phyloP scores from a whole-genome alignment of 202 grass and related monocot species.

The Elaeis oleifera region DNA sequence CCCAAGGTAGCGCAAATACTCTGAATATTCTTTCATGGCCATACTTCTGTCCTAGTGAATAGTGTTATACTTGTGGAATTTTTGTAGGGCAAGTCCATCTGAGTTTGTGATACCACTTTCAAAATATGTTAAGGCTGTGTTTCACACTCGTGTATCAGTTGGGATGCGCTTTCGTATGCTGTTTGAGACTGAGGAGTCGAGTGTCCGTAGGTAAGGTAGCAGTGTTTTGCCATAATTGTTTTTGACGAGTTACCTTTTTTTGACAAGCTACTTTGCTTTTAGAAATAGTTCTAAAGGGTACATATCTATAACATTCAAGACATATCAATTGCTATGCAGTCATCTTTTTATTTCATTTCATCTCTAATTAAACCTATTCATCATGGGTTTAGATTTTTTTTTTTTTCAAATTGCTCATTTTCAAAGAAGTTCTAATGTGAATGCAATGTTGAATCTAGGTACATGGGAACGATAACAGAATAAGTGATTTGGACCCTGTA shows the following conservation, averaged over 20 bases:
- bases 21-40: not conserved
- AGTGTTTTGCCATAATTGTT: slow-evolving; percentile 13
- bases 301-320: not conserved
- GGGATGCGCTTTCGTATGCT: slow-evolving; percentile 98
- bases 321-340: not conserved
- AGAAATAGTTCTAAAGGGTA: not conserved
- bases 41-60: not conserved
- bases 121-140: slow-evolving; percentile 93
- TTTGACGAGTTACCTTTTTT: not conserved
- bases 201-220: slow-evolving; percentile 77
- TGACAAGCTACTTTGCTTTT: not conserved
- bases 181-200: slow-evolving; percentile 98
- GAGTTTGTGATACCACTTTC: slow-evolving; percentile 96
- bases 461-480: slow-evolving; percentile 96
- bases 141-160: slow-evolving; percentile 83
- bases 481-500: slow-evolving; percentile 65
- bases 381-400: slow-evolving; percentile 2
- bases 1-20: slow-evolving; percentile 47
- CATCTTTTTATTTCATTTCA: too few species aligned
- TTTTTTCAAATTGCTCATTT: not conserved
- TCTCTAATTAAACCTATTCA: slow-evolving; percentile 15
- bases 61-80: not conserved
- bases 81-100: slow-evolving; percentile 81
- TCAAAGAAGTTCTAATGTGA: not conserved
- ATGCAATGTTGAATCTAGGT: slow-evolving; percentile 32